phyloP scores from a whole-genome alignment of 129 eudicot species.

The Dittrichia graveolens region DNA sequence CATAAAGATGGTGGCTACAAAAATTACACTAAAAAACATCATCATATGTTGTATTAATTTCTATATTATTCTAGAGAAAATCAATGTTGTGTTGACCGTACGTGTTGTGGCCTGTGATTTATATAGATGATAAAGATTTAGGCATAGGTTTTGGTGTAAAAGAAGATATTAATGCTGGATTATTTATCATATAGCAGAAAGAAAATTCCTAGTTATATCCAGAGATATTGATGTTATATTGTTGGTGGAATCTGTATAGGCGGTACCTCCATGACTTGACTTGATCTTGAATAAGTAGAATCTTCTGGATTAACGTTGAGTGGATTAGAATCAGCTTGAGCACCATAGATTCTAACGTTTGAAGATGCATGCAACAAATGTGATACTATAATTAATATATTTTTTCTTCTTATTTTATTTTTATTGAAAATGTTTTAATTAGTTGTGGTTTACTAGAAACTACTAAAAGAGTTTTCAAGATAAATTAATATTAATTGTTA shows the following conservation, averaged over 20 bases:
- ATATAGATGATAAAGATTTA: constrained; percentile 6
- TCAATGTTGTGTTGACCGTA: background rate
- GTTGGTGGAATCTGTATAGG: constrained; percentile 33
- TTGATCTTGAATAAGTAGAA: background rate
- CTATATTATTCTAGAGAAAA: no score
- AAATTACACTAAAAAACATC: constrained; percentile 13
- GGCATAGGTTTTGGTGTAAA: constrained; percentile 21
- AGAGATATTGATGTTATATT: constrained; percentile 12
- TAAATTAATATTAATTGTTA: no score
- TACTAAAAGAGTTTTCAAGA: no score
- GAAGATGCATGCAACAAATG: background rate
- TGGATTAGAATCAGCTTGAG: background rate
- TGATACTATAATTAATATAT: constrained; percentile 9
- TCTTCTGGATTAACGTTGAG: constrained; percentile 1
- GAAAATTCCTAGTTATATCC: constrained; percentile 25
- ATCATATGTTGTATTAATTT: constrained; percentile 7
- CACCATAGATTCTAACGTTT: constrained; percentile 3
- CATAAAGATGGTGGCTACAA: constrained; percentile 22
- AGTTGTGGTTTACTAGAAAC: no score
- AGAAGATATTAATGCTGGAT: background rate
- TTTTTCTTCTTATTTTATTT: background rate
- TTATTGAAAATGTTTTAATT: no score
- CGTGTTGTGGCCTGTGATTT: background rate
- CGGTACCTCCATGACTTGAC: constrained; percentile 28
- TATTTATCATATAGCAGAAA: constrained; percentile 5